Conservation (phyloP, 257 asterid genomes). For the Solanum neorickii region DNA sequence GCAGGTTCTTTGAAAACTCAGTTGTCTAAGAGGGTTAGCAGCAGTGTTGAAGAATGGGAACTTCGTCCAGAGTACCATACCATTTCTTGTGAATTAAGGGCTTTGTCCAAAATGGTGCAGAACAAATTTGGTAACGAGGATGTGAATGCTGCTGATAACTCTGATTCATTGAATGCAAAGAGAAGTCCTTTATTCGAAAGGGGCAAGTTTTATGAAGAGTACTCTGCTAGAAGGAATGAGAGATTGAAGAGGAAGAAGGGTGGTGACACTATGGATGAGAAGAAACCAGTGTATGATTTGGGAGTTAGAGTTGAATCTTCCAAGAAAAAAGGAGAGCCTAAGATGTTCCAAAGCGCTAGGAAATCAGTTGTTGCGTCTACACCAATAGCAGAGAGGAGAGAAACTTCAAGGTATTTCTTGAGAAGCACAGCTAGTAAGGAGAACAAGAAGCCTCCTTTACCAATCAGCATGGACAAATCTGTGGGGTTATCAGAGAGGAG, state of each 20-base stretch:
- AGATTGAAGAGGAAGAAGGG: conserved; percentile 78
- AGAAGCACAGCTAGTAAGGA: conserved; percentile 55
- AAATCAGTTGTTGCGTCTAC: conserved; percentile 30
- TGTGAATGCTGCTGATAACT: background rate
- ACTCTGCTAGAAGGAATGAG: conserved; percentile 76
- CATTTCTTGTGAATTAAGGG: conserved; percentile 61
- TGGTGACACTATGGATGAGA: conserved; percentile 37
- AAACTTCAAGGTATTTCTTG: conserved; percentile 58
- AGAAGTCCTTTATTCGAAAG: conserved; percentile 63
- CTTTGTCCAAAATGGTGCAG: conserved; percentile 61
- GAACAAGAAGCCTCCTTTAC: conserved; percentile 59
- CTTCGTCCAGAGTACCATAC: conserved; percentile 60
- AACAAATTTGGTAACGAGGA: conserved; percentile 37
- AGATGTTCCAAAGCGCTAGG: conserved; percentile 32
- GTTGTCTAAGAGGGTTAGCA: conserved; percentile 26
- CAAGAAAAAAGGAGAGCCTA: conserved; percentile 50
- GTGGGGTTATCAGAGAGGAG: conserved; percentile 40
- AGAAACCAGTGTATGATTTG: conserved; percentile 47
- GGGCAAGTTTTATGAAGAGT: conserved; percentile 82
- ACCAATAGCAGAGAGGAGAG: conserved; percentile 42
- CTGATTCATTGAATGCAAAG: background rate
- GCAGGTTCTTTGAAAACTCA: conserved; percentile 59
- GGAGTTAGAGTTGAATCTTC: conserved; percentile 75
- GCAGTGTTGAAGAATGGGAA: conserved; percentile 17
- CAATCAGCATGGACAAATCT: conserved; percentile 30